These are phyloP conservation scores for Arxiozyma bovina DNA, from an alignment of 1,139 yeast genomes.

Conservation along the genomic window DNA sequence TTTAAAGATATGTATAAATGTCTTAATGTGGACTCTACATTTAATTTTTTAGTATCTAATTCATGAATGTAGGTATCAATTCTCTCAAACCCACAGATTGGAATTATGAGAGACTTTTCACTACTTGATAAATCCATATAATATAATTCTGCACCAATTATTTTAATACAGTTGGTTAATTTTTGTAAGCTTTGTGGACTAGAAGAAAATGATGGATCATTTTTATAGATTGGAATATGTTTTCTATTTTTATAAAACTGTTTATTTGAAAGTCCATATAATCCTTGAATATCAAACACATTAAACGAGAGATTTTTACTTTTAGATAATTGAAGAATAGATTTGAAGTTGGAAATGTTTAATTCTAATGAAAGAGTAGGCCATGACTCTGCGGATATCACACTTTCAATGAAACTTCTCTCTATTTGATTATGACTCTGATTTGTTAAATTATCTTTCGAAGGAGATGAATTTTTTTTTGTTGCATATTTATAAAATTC, in stretches of 20 bases:
- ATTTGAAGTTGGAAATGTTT: conserved; percentile 19
- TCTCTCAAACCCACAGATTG: conserved; percentile 26
- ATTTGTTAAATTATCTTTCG: background rate
- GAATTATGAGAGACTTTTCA: conserved; percentile 12
- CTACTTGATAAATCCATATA: conserved; percentile 7
- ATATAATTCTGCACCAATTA: conserved; percentile 12
- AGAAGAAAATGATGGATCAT: background rate
- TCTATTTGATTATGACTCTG: background rate
- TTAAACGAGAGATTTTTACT: conserved; percentile 18
- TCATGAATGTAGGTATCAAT: conserved; percentile 22
- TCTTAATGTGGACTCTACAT: conserved; percentile 21
- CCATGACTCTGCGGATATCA: conserved; percentile 5
- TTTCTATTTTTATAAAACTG: background rate
- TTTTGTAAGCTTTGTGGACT: background rate
- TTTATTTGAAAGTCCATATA: conserved; percentile 11
- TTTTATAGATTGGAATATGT: background rate
- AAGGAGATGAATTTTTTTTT: background rate
- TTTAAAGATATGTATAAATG: conserved; percentile 20
- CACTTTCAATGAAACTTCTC: background rate
- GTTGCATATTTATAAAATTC: conserved; percentile 3
- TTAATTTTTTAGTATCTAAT: conserved; percentile 10
- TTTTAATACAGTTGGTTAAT: conserved; percentile 14
- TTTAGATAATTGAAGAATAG: conserved; percentile 17
- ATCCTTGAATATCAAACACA: conserved; percentile 17
- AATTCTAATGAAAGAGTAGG: conserved; percentile 20